phyloP scores from a whole-genome alignment of 495 filamentous ascomycete species.

The Friedmanniomyces simplex region DNA sequence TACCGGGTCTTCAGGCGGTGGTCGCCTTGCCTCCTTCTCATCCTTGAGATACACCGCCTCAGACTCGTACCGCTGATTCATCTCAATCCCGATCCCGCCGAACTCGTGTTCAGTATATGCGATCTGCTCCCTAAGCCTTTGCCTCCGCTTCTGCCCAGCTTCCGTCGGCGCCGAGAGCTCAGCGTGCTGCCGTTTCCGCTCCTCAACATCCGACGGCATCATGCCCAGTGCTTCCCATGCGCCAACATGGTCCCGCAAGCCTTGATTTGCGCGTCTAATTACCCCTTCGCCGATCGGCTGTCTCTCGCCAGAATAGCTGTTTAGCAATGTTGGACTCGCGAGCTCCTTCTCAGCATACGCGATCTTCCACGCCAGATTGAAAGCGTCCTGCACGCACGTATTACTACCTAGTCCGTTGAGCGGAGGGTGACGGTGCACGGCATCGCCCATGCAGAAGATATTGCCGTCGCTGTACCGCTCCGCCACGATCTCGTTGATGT shows the following conservation, averaged over 20 bases:
- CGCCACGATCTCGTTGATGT: constrained; percentile 43
- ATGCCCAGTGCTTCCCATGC: constrained; percentile 41
- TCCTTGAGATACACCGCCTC: constrained; percentile 23
- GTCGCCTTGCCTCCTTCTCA: constrained; percentile 7
- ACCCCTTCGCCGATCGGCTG: constrained; percentile 39
- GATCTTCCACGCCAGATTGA: constrained; percentile 48
- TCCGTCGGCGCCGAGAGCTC: constrained; percentile 30
- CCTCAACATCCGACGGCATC: constrained; percentile 24
- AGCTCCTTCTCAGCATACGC: constrained; percentile 38
- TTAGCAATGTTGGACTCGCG: constrained; percentile 33
- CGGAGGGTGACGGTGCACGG: constrained; percentile 44
- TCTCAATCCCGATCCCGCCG: constrained; percentile 40
- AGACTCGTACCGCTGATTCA: constrained; percentile 43
- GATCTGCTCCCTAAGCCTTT: constrained; percentile 31
- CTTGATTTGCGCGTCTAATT: constrained; percentile 41
- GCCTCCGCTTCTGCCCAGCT: constrained; percentile 31
- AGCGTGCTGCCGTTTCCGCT: constrained; percentile 24
- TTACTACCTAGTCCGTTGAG: constrained; percentile 44
- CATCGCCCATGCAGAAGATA: constrained; percentile 43
- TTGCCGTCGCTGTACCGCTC: constrained; percentile 30
- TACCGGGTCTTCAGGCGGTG: constrained; percentile 16
- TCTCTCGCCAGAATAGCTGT: constrained; percentile 42
- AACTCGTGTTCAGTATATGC: constrained; percentile 38
- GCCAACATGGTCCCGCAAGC: constrained; percentile 35
- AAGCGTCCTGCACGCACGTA: constrained; percentile 46